phyloP scores from a whole-genome alignment of 2,329 filamentous ascomycete genomes.

The Cytospora chrysosperma region DNA sequence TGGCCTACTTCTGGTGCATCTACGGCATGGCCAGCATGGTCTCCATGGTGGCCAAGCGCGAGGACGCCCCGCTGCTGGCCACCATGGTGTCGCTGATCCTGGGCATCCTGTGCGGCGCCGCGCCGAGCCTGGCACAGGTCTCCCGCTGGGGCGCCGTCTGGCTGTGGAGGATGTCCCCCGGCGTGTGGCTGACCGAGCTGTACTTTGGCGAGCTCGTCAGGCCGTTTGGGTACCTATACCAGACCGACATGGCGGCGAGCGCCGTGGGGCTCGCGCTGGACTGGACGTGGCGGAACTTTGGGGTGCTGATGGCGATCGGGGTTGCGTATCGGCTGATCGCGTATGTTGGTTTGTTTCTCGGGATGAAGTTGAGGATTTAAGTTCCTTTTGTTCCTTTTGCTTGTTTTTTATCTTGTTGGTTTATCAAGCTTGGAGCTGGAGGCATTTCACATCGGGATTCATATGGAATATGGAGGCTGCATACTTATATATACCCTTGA shows the following conservation, averaged over 20 bases:
- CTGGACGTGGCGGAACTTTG: slow-evolving; percentile 45
- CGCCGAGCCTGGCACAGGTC: slow-evolving; percentile 49
- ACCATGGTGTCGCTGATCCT: slow-evolving; percentile 55
- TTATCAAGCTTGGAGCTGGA: no score
- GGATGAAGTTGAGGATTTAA: slow-evolving; percentile 34
- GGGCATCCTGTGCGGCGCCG: slow-evolving; percentile 53
- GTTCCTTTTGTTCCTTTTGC: background rate
- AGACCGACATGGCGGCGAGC: slow-evolving; percentile 45
- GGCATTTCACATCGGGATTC: background rate
- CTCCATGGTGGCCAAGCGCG: slow-evolving; percentile 53
- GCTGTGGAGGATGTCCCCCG: slow-evolving; percentile 55
- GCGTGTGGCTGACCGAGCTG: slow-evolving; percentile 55
- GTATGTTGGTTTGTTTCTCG: slow-evolving; percentile 39
- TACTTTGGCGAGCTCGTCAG: slow-evolving; percentile 53
- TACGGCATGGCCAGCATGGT: slow-evolving; percentile 54
- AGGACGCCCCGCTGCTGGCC: slow-evolving; percentile 56
- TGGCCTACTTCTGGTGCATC: slow-evolving; percentile 58
- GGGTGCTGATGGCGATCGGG: slow-evolving; percentile 44
- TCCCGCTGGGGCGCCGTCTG: slow-evolving; percentile 52
- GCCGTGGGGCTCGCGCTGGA: slow-evolving; percentile 47
- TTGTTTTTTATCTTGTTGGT: no score
- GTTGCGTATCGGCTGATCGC: slow-evolving; percentile 46
- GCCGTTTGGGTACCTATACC: slow-evolving; percentile 51
- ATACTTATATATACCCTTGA: no score
- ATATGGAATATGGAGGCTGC: no score